phyloP scores from a whole-genome alignment of 1,284 basidiomycete species.

The Cutaneotrichosporon sp. region DNA sequence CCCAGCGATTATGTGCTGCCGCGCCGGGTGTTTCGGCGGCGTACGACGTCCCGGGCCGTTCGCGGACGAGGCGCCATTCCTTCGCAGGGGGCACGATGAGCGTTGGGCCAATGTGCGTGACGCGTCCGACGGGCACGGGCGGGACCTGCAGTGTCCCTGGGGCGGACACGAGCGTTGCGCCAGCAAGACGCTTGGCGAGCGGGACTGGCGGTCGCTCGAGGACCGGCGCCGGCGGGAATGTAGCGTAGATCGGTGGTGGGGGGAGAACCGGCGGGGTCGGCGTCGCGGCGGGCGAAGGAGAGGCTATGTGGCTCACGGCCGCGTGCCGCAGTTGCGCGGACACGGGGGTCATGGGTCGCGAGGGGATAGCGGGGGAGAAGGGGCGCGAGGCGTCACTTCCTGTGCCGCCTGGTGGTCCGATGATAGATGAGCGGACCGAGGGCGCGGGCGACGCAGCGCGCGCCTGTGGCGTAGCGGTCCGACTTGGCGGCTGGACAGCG shows the following conservation, averaged over 20 bases:
- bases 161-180: background rate
- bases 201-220: slow-evolving; percentile 1
- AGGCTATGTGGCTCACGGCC: slow-evolving; percentile 16
- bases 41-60: slow-evolving; percentile 29
- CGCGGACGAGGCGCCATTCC: slow-evolving; percentile 18
- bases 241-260: background rate
- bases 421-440: background rate
- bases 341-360: slow-evolving; percentile 37
- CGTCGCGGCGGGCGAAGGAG: slow-evolving; percentile 9
- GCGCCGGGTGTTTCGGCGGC: slow-evolving; percentile 20
- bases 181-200: slow-evolving; percentile 4
- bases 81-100: slow-evolving; percentile 14
- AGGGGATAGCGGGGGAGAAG: slow-evolving; percentile 7
- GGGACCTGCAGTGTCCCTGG: background rate
- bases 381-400: background rate
- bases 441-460: slow-evolving; percentile 15
- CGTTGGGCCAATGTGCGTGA: slow-evolving; percentile 24
- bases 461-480: slow-evolving; percentile 17
- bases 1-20: slow-evolving; percentile 22
- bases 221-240: slow-evolving; percentile 21
- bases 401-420: background rate
- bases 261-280: background rate
- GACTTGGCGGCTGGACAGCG: slow-evolving; percentile 22
- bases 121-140: slow-evolving; percentile 10
- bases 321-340: slow-evolving; percentile 36